These are phyloP conservation scores for Ophiostoma sp. DNA, from an alignment of 2,329 filamentous ascomycete genomes.

Conservation along the genomic window DNA sequence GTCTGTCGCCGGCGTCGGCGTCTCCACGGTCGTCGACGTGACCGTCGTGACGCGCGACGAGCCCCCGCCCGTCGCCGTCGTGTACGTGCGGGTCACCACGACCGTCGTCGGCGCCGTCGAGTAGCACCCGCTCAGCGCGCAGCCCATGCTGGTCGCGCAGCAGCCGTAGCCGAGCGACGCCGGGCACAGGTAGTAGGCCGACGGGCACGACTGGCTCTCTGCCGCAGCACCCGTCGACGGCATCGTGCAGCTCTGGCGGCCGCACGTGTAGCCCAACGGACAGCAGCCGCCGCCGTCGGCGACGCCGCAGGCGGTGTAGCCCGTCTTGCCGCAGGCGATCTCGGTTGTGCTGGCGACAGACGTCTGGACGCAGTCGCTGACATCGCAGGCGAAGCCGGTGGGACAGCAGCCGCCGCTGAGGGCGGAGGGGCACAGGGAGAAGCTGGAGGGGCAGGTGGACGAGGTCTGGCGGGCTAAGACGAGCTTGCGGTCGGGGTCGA, in stretches of 20 bases:
- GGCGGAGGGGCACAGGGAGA: constrained; percentile 36
- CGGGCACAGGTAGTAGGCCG: constrained; percentile 46
- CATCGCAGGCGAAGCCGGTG: constrained; percentile 44
- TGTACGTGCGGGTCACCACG: constrained; percentile 42
- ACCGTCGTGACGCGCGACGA: constrained; percentile 40
- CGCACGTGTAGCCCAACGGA: constrained; percentile 40
- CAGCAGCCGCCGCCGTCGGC: constrained; percentile 37
- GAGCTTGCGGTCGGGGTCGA: too few relatives aligned
- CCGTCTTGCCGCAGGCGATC: constrained; percentile 32
- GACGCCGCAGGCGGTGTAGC: constrained; percentile 40
- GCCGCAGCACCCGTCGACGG: constrained; percentile 38
- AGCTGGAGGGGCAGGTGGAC: constrained; percentile 28
- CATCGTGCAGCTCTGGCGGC: constrained; percentile 39
- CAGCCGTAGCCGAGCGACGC: constrained; percentile 49
- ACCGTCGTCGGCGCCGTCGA: constrained; percentile 43
- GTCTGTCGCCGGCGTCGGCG: constrained; percentile 36
- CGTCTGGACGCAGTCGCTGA: constrained; percentile 42
- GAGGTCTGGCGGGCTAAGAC: neutral
- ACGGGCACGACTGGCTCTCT: constrained; percentile 38
- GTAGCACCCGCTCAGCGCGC: constrained; percentile 46
- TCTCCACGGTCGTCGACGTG: constrained; percentile 38
- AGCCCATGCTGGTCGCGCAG: constrained; percentile 47
- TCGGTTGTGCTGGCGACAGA: constrained; percentile 40
- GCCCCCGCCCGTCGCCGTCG: constrained; percentile 39
- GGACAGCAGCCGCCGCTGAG: constrained; percentile 47